These are phyloP conservation scores for Pseudophaeomoniella oleicola DNA, from an alignment of 2,329 filamentous ascomycete species.

Conservation along the genomic window DNA sequence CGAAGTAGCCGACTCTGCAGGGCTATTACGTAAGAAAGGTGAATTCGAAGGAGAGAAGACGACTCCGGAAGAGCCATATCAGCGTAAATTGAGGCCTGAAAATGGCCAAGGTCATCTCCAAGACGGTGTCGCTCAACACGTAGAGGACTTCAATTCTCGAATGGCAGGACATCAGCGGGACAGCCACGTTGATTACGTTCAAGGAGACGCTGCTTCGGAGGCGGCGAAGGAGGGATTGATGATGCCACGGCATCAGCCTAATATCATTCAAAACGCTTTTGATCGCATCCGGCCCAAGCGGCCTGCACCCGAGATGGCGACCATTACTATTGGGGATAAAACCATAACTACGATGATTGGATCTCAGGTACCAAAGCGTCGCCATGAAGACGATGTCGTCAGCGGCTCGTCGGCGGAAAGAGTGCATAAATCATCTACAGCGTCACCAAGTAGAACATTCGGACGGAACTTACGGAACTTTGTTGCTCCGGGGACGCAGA, in stretches of 20 bases:
- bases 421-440: conserved; percentile 8
- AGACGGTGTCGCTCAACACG: conserved; percentile 4
- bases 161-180: conserved; percentile 13
- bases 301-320: conserved; percentile 48
- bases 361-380: conserved; percentile 27
- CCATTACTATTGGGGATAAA: conserved; percentile 58
- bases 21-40: neutral
- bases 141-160: conserved; percentile 16
- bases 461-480: conserved; percentile 35
- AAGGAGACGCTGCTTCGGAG: conserved; percentile 7
- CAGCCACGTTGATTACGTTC: neutral
- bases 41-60: neutral
- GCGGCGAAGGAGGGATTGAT: conserved; percentile 5
- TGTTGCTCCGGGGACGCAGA: conserved; percentile 38
- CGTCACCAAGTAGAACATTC: conserved; percentile 24
- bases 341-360: conserved; percentile 54
- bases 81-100: neutral
- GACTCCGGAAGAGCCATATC: neutral
- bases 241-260: conserved; percentile 17
- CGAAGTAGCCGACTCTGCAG: conserved; percentile 2
- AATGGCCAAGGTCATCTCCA: too few relatives aligned
- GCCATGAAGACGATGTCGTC: conserved; percentile 14
- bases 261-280: conserved; percentile 44
- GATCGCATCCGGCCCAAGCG: conserved; percentile 52
- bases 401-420: conserved; percentile 3